phyloP scores from a whole-genome alignment of 371 early-diverging fungal genomes.

The Gilbertella persicaria region DNA sequence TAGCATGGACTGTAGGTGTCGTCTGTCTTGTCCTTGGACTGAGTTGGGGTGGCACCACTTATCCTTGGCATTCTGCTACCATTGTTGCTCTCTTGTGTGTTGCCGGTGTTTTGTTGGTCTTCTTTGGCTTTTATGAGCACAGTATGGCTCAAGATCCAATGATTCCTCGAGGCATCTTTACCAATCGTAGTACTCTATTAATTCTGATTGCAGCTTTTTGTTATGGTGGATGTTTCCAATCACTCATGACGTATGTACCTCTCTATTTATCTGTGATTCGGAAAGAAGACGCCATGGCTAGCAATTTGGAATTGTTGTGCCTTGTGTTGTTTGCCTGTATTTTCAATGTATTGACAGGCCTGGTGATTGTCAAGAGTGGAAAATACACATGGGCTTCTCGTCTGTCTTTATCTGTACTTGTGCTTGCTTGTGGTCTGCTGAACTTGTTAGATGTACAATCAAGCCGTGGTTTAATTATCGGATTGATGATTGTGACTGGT shows the following conservation, averaged over 20 bases:
- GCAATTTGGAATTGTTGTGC: slow-evolving; percentile 40
- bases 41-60: slow-evolving; percentile 47
- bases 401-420: slow-evolving; percentile 26
- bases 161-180: slow-evolving; percentile 54
- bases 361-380: slow-evolving; percentile 40
- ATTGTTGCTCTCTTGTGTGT: slow-evolving; percentile 54
- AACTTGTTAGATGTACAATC: slow-evolving; percentile 28
- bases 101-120: slow-evolving; percentile 28
- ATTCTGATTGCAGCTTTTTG: slow-evolving; percentile 37
- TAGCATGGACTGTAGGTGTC: slow-evolving; percentile 30
- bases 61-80: slow-evolving; percentile 48
- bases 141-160: slow-evolving; percentile 45
- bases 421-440: slow-evolving; percentile 34
- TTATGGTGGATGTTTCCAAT: slow-evolving; percentile 48
- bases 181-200: slow-evolving; percentile 51
- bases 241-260: slow-evolving; percentile 45
- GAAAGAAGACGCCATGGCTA: slow-evolving; percentile 33
- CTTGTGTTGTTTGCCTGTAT: slow-evolving; percentile 44
- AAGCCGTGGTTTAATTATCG: slow-evolving; percentile 39
- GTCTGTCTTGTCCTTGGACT: slow-evolving; percentile 35
- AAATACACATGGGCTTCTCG: slow-evolving; percentile 43
- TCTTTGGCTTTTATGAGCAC: slow-evolving; percentile 49
- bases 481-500: slow-evolving; percentile 56
- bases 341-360: slow-evolving; percentile 37
- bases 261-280: slow-evolving; percentile 43